Evolutionary conservation across 768 basidiomycete species (phyloP).

Genomic region (Auricularia sp.): DNA sequence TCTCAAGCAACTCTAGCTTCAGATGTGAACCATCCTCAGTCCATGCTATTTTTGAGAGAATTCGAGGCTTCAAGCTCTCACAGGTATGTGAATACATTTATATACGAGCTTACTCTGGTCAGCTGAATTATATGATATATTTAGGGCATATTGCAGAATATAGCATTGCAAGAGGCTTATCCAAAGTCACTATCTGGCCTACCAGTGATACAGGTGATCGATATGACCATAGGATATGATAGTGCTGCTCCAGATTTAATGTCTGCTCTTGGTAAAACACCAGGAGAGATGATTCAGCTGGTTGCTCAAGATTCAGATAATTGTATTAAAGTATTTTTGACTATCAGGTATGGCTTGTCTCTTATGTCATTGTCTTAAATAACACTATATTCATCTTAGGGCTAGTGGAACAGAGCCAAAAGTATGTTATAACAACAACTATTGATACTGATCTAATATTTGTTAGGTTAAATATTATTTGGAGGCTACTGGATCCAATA

Average conservation of each 20-base stretch:
- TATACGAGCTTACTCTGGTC: conserved; percentile 1
- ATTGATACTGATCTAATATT: neutral
- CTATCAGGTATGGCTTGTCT: neutral
- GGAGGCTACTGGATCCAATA: neutral
- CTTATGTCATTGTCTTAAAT: neutral
- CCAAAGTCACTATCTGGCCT: conserved; percentile 54
- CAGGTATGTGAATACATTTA: conserved; percentile 15
- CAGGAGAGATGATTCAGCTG: neutral
- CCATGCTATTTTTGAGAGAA: conserved; percentile 53
- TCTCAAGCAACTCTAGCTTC: conserved; percentile 25
- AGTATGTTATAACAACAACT: neutral
- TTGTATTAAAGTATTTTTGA: neutral
- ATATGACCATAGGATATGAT: conserved; percentile 53
- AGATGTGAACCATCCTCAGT: conserved; percentile 54
- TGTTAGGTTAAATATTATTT: neutral
- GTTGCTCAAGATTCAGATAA: neutral
- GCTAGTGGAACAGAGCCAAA: conserved; percentile 1
- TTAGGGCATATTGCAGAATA: neutral
- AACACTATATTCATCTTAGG: neutral
- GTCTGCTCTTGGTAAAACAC: neutral
- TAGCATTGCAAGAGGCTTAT: conserved; percentile 27
- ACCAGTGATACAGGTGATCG: conserved; percentile 52
- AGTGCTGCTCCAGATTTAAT: neutral
- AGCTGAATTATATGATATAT: conserved; percentile 2
- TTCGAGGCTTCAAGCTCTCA: conserved; percentile 47